Base-by-base conservation (phyloP, 352 stramenopile species). In the Phytophthora lateralis region DNA sequence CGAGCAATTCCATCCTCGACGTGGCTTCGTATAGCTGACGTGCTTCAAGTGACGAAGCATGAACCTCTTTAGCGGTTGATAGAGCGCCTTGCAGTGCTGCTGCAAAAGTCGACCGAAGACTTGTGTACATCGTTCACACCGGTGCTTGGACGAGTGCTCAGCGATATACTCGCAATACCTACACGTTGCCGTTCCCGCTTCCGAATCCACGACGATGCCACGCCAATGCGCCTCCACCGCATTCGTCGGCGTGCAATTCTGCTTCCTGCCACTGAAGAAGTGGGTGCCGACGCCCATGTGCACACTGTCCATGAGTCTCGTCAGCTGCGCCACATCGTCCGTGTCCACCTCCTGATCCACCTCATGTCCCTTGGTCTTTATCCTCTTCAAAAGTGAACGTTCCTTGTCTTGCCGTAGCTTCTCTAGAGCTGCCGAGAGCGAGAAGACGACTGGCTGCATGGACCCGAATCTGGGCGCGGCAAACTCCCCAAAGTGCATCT, bases 181-280 rank as follows among this genome's bases (percentile, higher is more conserved):
- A 41, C 65, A 73, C 17, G 26, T 52, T 6, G 54, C 44, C 4
- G 24, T 43, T 2, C 38, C 47, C 10, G 59, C 59, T 10, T 54
- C 26, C 7, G 42, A 3, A 37, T 73, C 42, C 37, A 73, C 60
- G 0, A 15, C 26, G 42, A 73, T 73, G 11, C 60, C 50, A 12
- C 60, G 53, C 60, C 65, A 73, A 66, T 73, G 65, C 3, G 65
- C 60, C 26, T 70, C 65, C 5, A 69, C 54, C 0, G 55, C 41
- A 21, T 69, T 62, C 9, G 48, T 62, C 4, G 65, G 60, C 6
- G 49, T 46, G 44, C 53, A 62, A 7, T 66, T 53, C 38, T 58
- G 55, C 18, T 66, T 73, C 44, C 54, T 65, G n/a, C 29, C 15
- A 32, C 65, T 73, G 51, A 73, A 73, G 48, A 69, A 73, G 37